Evolutionary conservation across 371 early-diverging fungal genomes (phyloP).

Genomic region (Zopfochytrium polystomum): DNA sequence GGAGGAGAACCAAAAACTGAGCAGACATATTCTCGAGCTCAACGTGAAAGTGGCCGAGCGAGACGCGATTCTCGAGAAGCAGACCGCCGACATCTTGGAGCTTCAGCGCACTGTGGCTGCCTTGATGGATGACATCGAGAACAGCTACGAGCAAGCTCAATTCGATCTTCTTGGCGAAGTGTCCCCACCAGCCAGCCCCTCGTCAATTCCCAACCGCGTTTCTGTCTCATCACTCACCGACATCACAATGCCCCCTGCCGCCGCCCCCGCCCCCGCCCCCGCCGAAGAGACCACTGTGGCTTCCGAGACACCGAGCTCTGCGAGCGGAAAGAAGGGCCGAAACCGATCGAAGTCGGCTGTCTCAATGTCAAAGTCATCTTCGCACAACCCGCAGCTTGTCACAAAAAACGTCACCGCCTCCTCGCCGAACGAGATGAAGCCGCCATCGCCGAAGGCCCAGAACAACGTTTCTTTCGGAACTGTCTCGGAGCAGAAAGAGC

Average conservation of each 20-base stretch:
- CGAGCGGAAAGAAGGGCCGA: too few relatives aligned
- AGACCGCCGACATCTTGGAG: constrained; percentile 9
- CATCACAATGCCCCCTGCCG: not conserved
- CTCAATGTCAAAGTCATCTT: too few relatives aligned
- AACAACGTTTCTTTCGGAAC: too few relatives aligned
- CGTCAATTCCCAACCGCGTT: not conserved
- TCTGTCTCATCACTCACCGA: not conserved
- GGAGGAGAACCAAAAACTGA: too few relatives aligned
- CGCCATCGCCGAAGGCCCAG: too few relatives aligned
- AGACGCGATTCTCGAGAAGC: constrained; percentile 4
- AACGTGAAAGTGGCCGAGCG: not conserved
- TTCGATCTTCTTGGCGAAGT: not conserved
- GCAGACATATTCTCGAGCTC: too few relatives aligned
- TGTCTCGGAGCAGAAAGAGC: too few relatives aligned
- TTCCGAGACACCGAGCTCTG: not conserved
- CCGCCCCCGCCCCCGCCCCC: not conserved
- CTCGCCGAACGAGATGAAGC: too few relatives aligned
- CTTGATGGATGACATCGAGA: constrained; percentile 15
- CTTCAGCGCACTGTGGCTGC: constrained; percentile 13
- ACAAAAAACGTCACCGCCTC: too few relatives aligned
- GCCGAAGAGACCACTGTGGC: not conserved
- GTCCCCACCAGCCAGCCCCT: not conserved
- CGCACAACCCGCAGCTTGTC: too few relatives aligned
- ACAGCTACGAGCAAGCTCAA: constrained; percentile 5
- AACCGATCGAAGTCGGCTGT: too few relatives aligned